phyloP scores from a whole-genome alignment of 2,329 filamentous ascomycete species.

The Alternaria arborescens region DNA sequence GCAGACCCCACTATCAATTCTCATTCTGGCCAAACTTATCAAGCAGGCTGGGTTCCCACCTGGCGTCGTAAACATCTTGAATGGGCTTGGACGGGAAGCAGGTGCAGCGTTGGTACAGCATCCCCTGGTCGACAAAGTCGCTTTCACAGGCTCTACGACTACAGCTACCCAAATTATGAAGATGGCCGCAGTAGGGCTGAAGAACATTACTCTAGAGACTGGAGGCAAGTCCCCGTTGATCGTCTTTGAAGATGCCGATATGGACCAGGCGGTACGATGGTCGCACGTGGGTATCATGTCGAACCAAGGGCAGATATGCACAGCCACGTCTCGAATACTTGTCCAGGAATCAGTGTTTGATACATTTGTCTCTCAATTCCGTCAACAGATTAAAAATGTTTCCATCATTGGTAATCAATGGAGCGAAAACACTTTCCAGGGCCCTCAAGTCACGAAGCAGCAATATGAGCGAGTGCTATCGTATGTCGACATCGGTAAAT shows the following conservation, averaged over 20 bases:
- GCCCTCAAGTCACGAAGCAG: slow-evolving; percentile 56
- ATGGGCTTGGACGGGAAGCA: slow-evolving; percentile 68
- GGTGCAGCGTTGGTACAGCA: slow-evolving; percentile 70
- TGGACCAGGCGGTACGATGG: slow-evolving; percentile 70
- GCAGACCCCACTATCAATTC: slow-evolving; percentile 60
- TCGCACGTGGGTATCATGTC: slow-evolving; percentile 65
- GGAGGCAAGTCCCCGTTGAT: slow-evolving; percentile 65
- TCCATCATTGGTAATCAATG: slow-evolving; percentile 49
- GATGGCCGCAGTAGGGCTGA: slow-evolving; percentile 56
- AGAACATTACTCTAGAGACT: slow-evolving; percentile 66
- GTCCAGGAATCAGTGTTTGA: slow-evolving; percentile 66
- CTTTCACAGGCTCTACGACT: slow-evolving; percentile 76
- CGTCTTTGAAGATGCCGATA: slow-evolving; percentile 63
- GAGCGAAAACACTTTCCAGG: slow-evolving; percentile 53
- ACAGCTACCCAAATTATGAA: slow-evolving; percentile 71
- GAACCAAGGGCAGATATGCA: slow-evolving; percentile 66
- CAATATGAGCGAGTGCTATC: slow-evolving; percentile 55
- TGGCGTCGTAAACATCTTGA: slow-evolving; percentile 53
- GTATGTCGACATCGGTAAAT: slow-evolving; percentile 56
- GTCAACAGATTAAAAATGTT: slow-evolving; percentile 10
- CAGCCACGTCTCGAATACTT: slow-evolving; percentile 62
- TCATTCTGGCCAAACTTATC: slow-evolving; percentile 60
- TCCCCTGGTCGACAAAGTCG: slow-evolving; percentile 73
- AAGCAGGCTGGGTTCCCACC: slow-evolving; percentile 66
- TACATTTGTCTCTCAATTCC: slow-evolving; percentile 60